Evolutionary conservation across 1,284 basidiomycete genomes (phyloP), one percentile per base, ranked within the genome.

Genomic region (Pyrrhoderma lamaoense): DNA sequence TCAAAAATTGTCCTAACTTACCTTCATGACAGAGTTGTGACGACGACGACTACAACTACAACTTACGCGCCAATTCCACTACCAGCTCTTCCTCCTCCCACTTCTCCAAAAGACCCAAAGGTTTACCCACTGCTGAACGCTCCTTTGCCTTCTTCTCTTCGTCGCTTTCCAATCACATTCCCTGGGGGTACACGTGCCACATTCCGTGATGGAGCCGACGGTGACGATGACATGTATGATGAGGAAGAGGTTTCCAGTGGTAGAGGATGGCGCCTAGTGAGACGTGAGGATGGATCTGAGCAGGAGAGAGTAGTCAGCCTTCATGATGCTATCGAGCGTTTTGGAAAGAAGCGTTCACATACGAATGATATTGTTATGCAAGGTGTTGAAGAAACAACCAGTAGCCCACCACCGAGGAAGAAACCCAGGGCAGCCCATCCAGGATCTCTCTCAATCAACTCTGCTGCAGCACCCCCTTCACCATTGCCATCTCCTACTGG

Each of bases 31-130:
- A 93, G 89, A 58, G 88, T 88, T 65, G 85, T 83, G 64, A 93
- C 82, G 56, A 92, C 83, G 46, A 93, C 84, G 18, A 92, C 81
- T 5, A 92, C 86, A 3, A 89, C 86, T 1, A 90, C 88, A 1
- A 80, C 82, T 18, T 89, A 90, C 68, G 83, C 85, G 54, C 89
- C 89, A 34, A 88, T 91, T 57, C 80, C 79, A 45, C 65, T 90
- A 14, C 87, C 84, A 22, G 68, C 81, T 36, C 68, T 87, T 3
- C 86, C 84, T 13, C 69, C 77, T 2, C 85, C 82, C 11, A 67
- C 74, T 7, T 76, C 80, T 13, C 84, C 85, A n/a, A 82, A 82
- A 59, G 84, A 89, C 63, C 73, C 81, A 3, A 89, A 89, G 67
- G 70, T 74, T 47, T 90, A 89, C 60, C 87, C 87, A 7, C 68